phyloP scores from a whole-genome alignment of 345 rosid species.

The Bruguiera sexangula region DNA sequence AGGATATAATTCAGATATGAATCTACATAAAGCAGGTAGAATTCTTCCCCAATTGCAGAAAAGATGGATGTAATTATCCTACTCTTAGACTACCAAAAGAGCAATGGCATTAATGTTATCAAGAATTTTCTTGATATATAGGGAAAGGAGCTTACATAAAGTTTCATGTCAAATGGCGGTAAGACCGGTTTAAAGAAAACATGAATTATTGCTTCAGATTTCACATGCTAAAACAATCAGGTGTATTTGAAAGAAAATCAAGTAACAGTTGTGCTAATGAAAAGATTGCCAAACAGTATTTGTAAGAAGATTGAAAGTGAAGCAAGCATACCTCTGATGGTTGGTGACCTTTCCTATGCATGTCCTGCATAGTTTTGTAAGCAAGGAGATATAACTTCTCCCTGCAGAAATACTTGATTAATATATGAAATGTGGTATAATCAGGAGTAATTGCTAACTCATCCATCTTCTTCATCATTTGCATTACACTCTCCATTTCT shows the following conservation, averaged over 20 bases:
- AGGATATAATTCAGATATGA: too few species aligned
- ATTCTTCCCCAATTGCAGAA: too few species aligned
- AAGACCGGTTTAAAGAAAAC: too few species aligned
- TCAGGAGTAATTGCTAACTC: conserved; percentile 70
- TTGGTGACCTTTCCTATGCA: conserved; percentile 78
- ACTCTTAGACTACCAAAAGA: too few species aligned
- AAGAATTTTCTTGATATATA: too few species aligned
- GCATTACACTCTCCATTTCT: conserved; percentile 82
- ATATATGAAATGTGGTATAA: conserved; percentile 67
- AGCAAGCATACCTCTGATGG: conserved; percentile 64
- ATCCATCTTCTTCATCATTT: conserved; percentile 82
- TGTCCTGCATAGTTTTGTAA: conserved; percentile 65
- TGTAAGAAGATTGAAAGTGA: neutral
- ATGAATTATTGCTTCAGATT: too few species aligned
- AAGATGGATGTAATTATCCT: too few species aligned
- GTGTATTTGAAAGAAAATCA: neutral
- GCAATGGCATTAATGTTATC: too few species aligned
- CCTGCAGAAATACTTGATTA: conserved; percentile 76
- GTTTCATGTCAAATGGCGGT: too few species aligned
- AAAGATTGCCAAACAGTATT: neutral
- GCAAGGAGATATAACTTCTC: conserved; percentile 83
- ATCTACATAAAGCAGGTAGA: too few species aligned
- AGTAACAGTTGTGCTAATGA: neutral
- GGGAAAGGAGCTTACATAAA: too few species aligned
- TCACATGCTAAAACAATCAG: too few species aligned